Conservation (phyloP, 176 grass and related monocot species). For the Microstegium vimineum region DNA sequence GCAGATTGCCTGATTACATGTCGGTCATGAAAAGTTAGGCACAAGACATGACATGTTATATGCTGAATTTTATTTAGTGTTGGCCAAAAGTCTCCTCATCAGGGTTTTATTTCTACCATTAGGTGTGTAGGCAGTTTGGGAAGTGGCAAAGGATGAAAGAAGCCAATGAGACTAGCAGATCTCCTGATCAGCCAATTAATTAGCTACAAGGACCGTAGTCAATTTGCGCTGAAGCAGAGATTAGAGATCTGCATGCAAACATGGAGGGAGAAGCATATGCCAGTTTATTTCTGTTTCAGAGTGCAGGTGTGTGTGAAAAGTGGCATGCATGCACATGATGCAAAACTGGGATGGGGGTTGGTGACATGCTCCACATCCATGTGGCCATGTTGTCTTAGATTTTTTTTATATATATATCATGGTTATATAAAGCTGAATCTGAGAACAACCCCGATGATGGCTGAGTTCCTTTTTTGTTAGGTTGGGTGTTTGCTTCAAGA, state of each 20-base stretch:
- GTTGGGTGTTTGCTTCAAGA: conserved; percentile 43
- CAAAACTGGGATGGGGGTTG: conserved; percentile 14
- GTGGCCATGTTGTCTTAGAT: not conserved
- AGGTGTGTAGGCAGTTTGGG: not conserved
- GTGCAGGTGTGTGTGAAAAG: not conserved
- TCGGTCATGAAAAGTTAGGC: not conserved
- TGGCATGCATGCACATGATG: conserved; percentile 6
- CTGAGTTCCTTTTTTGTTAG: conserved; percentile 29
- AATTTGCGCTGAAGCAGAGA: not conserved
- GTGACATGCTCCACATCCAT: conserved; percentile 28
- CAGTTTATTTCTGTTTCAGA: not conserved
- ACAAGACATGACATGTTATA: not conserved
- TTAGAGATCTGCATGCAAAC: not conserved
- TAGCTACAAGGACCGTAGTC: not conserved
- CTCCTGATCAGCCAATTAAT: not conserved
- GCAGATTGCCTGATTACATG: not conserved
- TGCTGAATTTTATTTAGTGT: not conserved
- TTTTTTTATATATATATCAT: not conserved
- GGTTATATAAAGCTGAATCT: conserved; percentile 29
- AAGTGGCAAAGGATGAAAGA: not conserved
- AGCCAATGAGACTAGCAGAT: not conserved
- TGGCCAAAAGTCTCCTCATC: not conserved
- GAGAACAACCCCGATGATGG: not conserved
- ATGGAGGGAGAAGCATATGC: not conserved
- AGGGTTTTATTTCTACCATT: not conserved